A percentile compares a stretch with the other conserved stretches of the same genome.
Evolutionary conservation across 768 basidiomycete genomes (phyloP).

Genomic region (Nidula microcarpa): DNA sequence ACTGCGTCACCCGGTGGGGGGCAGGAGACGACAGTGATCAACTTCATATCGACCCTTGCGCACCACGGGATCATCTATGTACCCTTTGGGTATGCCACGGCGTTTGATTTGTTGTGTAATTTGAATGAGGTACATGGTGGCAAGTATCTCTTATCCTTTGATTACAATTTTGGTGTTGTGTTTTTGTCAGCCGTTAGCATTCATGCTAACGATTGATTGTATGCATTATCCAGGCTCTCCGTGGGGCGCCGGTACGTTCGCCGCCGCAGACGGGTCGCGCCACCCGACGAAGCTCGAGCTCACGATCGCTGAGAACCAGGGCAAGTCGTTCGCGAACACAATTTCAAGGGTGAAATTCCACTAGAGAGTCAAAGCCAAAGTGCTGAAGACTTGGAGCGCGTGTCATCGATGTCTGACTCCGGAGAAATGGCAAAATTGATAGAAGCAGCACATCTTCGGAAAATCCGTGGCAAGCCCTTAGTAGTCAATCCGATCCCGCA

Average conservation of each 20-base stretch:
- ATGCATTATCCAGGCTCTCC: conserved; percentile 49
- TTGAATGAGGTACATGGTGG: conserved; percentile 55
- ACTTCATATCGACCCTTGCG: conserved; percentile 49
- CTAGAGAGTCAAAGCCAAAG: not conserved
- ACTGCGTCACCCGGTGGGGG: conserved; percentile 76
- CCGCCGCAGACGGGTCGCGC: conserved; percentile 42
- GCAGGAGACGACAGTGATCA: conserved; percentile 60
- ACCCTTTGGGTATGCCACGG: conserved; percentile 62
- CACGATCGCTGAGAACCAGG: conserved; percentile 49
- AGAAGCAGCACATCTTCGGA: not conserved
- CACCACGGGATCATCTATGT: conserved; percentile 77
- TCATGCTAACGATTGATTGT: not conserved
- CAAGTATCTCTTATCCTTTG: conserved; percentile 20
- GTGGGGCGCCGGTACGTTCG: conserved; percentile 73
- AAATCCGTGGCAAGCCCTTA: not conserved
- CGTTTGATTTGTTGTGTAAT: conserved; percentile 36
- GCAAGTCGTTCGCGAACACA: conserved; percentile 44
- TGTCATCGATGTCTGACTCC: not conserved
- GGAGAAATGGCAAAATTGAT: not conserved
- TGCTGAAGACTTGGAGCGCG: not conserved
- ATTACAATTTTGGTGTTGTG: not conserved
- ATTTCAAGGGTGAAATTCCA: conserved; percentile 34
- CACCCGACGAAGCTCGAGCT: conserved; percentile 47
- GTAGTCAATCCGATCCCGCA: not conserved
- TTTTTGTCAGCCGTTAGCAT: not conserved